phyloP scores from a whole-genome alignment of 306 rosid species.

The Dalbergia cultrata region DNA sequence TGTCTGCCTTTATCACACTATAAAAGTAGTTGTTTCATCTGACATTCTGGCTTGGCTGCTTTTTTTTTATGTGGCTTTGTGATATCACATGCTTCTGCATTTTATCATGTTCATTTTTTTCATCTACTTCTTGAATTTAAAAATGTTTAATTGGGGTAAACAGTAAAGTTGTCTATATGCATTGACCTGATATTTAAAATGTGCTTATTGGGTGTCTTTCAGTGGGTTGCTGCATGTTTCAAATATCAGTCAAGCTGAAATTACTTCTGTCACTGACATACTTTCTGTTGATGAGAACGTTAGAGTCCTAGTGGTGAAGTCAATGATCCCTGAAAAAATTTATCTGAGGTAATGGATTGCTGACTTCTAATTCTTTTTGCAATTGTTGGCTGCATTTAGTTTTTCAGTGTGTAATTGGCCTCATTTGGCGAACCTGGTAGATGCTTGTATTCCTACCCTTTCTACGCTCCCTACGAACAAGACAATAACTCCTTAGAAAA shows the following conservation, averaged over 20 bases:
- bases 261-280: slow-evolving; percentile 76
- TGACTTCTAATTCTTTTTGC: slow-evolving; percentile 26
- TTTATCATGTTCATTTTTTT: slow-evolving; percentile 15
- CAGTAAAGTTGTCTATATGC: slow-evolving; percentile 24
- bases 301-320: slow-evolving; percentile 87
- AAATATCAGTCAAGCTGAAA: slow-evolving; percentile 70
- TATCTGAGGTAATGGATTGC: slow-evolving; percentile 74
- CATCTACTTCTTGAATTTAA: slow-evolving; percentile 12
- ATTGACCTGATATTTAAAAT: slow-evolving; percentile 27
- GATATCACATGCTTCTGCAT: slow-evolving; percentile 3
- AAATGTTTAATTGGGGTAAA: slow-evolving; percentile 28
- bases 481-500: background rate
- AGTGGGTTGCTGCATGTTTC: slow-evolving; percentile 97
- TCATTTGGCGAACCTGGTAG: background rate
- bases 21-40: background rate
- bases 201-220: slow-evolving; percentile 50
- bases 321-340: slow-evolving; percentile 87
- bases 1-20: background rate
- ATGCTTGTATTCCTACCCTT: background rate
- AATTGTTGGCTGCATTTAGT: slow-evolving; percentile 38
- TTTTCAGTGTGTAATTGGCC: slow-evolving; percentile 12
- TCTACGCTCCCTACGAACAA: background rate
- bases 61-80: slow-evolving; percentile 17
- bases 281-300: slow-evolving; percentile 79
- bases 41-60: slow-evolving; percentile 7